Evolutionary conservation across 768 basidiomycete genomes (phyloP), one percentile per base, ranked within the genome.

Genomic region (Tylopilus subfusipes): DNA sequence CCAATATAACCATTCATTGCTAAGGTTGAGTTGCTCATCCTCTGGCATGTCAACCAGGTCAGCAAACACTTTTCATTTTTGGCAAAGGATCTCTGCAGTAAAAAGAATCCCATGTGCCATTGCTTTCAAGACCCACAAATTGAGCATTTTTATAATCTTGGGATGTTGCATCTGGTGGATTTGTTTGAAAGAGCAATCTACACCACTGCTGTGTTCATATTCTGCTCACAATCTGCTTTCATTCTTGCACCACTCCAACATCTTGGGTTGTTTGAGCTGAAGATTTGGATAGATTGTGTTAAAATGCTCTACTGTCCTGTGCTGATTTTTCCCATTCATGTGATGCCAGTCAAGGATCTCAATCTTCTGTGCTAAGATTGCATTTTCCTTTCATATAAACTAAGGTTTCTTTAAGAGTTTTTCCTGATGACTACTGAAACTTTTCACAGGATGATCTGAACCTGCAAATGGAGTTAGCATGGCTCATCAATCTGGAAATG

Each of bases 271-370:
- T 30, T 33, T 46, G 11, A 46, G 34, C 16, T 13, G 10, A 25
- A 48, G 21, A 9, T 22, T 42, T 1, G 48, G n/a, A 29, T 39
- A 39, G 1, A 31, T 42, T 1, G 14, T 5, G 9, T 42, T 5
- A 7, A 40, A 51, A 25, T 51, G 31, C 1, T 16, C 13, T 10
- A 72, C 71, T 0, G 70, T 76, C 16, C 53, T 53, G 0, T 42
- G 51, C 56, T 76, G 76, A 34, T 67, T 73, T 44, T 60, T 39
- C 4, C 69, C 63, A 50, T 76, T 71, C 1, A 30, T 29, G 38
- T 73, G 63, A 48, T 70, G 48, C 73, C 72, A 76, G 34, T 76
- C 57, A 1, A 76, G 62, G 39, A 75, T 68, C 49, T 74, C 61
- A 42, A 76, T 74, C 1, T 56, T 31, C 45, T 76, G 73, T 4